Evolutionary conservation across 352 stramenopile species (phyloP).

Genomic region (Phytophthora aleatoria): DNA sequence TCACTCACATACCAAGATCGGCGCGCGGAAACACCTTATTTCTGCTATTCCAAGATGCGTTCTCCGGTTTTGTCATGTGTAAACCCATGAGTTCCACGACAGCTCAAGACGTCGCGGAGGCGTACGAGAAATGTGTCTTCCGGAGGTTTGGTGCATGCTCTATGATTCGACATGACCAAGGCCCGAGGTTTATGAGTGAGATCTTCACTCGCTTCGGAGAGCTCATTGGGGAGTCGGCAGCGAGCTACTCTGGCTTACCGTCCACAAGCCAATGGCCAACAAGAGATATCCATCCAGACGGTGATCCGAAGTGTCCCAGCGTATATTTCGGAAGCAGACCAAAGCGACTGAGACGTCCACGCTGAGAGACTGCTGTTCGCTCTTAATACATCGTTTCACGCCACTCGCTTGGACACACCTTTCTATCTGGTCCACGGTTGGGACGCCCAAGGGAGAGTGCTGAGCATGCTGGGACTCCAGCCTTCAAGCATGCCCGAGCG

Average conservation of each 20-base stretch:
- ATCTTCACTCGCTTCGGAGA: conserved; percentile 5
- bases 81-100: neutral
- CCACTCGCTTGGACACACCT: conserved; percentile 6
- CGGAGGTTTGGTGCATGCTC: neutral
- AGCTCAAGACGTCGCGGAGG: neutral
- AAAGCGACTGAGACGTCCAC: conserved; percentile 17
- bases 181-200: neutral
- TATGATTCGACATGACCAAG: no score
- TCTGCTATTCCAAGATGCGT: no score
- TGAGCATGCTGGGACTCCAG: conserved; percentile 9
- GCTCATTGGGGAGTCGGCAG: conserved; percentile 2
- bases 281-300: conserved; percentile 4
- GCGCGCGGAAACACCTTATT: no score
- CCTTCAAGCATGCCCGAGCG: neutral
- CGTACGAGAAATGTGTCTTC: neutral
- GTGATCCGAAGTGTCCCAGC: conserved; percentile 7
- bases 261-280: conserved; percentile 9
- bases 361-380: neutral
- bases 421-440: conserved; percentile 15
- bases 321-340: conserved; percentile 5
- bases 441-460: neutral
- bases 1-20: no score
- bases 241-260: conserved; percentile 14
- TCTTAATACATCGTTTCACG: conserved; percentile 14
- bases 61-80: neutral